A percentile compares a stretch with the other conserved stretches of the same genome.
phyloP scores from a whole-genome alignment of 73 alveolate genomes.

The Symbiodinium pilosum region DNA sequence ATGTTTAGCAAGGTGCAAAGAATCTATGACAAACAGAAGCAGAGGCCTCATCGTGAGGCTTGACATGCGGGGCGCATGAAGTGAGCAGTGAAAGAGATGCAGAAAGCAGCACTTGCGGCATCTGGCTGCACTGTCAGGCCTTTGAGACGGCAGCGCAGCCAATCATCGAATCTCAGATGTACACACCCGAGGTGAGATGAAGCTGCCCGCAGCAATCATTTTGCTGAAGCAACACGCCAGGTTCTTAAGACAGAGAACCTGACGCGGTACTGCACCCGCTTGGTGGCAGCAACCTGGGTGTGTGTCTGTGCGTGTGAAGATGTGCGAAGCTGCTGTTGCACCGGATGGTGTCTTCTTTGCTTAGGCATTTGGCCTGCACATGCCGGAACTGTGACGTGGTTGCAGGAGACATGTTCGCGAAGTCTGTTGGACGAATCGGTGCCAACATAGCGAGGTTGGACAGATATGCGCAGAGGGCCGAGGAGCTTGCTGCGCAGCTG shows the following conservation, averaged over 20 bases:
- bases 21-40: conserved; percentile 41
- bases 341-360: neutral
- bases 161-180: conserved; percentile 48
- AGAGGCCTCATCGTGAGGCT: conserved; percentile 37
- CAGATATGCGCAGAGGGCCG: conserved; percentile 63
- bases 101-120: too few relatives aligned
- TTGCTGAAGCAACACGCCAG: neutral
- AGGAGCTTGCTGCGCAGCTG: conserved; percentile 61
- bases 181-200: conserved; percentile 30
- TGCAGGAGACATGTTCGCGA: too few relatives aligned
- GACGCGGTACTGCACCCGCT: conserved; percentile 14
- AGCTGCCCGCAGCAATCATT: neutral
- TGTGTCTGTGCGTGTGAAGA: neutral
- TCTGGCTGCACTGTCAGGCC: conserved; percentile 28
- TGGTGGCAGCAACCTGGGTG: neutral
- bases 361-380: conserved; percentile 31
- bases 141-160: conserved; percentile 43
- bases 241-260: conserved; percentile 8
- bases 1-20: neutral
- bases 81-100: too few relatives aligned
- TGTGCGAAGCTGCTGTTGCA: neutral
- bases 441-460: conserved; percentile 21
- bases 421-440: neutral
- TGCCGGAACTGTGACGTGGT: neutral
- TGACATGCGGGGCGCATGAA: too few relatives aligned